Conservation (phyloP, 352 stramenopile genomes). For the Lagenidium giganteum region DNA sequence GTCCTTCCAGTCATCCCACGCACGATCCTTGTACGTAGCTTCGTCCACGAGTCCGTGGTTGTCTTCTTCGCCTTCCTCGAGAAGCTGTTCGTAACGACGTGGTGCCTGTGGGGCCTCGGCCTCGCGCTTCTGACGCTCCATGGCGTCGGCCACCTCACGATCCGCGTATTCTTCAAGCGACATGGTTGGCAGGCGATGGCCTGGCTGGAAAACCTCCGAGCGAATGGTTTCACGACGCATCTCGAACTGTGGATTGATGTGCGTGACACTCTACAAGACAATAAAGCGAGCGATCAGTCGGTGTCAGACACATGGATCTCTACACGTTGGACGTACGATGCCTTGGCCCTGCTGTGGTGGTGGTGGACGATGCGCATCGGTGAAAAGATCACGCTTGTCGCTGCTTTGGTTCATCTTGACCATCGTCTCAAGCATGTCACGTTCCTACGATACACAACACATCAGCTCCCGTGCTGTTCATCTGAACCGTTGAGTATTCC, state of each 20-base stretch:
- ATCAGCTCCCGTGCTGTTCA: no score
- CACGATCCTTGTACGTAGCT: conserved; percentile 89
- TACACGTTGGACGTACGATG: conserved; percentile 42
- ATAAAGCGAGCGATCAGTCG: neutral
- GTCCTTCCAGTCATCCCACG: conserved; percentile 98
- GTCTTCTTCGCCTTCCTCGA: conserved; percentile 94
- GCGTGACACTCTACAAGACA: conserved; percentile 59
- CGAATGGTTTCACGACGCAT: conserved; percentile 86
- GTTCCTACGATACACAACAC: conserved; percentile 26
- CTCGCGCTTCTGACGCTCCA: conserved; percentile 80
- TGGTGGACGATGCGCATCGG: conserved; percentile 53
- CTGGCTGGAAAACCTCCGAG: conserved; percentile 91
- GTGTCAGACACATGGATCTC: neutral
- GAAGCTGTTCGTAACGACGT: conserved; percentile 91
- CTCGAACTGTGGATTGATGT: conserved; percentile 82
- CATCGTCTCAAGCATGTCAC: conserved; percentile 85
- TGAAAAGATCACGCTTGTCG: conserved; percentile 59
- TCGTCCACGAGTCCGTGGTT: conserved; percentile 89
- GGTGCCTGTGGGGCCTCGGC: conserved; percentile 41
- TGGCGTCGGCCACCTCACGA: conserved; percentile 80
- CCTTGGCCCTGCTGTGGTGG: conserved; percentile 61
- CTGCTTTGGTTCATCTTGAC: conserved; percentile 67
- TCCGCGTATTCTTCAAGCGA: conserved; percentile 92
- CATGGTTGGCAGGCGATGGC: conserved; percentile 96
- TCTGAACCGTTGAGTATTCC: neutral